Percentiles rank a stretch among this genome's conserved stretches.
phyloP scores from a whole-genome alignment of 768 basidiomycete species.

The Podaxis mareebaensis region DNA sequence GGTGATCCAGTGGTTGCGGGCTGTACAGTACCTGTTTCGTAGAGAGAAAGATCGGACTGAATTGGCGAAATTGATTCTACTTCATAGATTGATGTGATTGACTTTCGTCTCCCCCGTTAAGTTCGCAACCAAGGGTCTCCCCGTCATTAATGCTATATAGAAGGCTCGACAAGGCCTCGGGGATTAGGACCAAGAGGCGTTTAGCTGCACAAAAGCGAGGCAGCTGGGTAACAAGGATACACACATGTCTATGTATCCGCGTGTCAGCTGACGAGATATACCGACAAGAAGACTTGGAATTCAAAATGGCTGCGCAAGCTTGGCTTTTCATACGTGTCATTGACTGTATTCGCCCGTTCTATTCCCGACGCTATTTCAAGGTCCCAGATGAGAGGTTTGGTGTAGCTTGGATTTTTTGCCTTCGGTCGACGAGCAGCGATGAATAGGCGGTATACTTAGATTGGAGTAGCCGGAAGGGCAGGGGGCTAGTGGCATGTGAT shows the following conservation, averaged over 20 bases:
- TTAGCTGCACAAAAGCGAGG: neutral
- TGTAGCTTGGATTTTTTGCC: neutral
- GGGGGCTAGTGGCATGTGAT: slow-evolving; percentile 22
- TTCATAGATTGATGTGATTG: slow-evolving; percentile 15
- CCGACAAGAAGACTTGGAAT: slow-evolving; percentile 6
- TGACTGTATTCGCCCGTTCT: neutral
- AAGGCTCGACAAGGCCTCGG: slow-evolving; percentile 3
- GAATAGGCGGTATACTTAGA: neutral
- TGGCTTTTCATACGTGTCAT: neutral
- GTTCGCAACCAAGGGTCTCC: slow-evolving; percentile 8
- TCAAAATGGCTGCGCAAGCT: neutral
- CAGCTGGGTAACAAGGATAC: neutral
- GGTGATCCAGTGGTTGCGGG: neutral
- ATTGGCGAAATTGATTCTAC: neutral
- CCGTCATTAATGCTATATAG: slow-evolving; percentile 6
- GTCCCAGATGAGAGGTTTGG: neutral
- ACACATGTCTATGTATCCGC: neutral
- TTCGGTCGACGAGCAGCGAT: neutral
- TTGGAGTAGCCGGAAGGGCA: neutral
- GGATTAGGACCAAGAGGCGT: neutral
- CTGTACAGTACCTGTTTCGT: neutral
- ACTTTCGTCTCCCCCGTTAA: slow-evolving; percentile 16
- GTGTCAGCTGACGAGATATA: neutral
- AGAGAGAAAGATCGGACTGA: neutral
- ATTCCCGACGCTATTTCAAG: neutral